Base-by-base conservation (phyloP, 305 asterid species). In the Fraxinus floribunda region DNA sequence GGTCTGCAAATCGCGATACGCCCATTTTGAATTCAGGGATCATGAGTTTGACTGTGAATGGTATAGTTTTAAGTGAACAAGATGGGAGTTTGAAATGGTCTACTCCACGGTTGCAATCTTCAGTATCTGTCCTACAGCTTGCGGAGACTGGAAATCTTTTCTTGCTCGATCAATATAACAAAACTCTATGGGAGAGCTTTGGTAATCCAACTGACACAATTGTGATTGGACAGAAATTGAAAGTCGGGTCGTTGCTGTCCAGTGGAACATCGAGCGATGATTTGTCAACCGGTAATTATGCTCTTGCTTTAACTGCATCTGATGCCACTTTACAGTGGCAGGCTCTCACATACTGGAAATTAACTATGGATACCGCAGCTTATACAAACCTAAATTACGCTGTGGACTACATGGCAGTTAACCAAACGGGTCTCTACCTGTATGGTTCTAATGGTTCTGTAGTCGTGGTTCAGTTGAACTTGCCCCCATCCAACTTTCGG, bases 1-100 rank as follows among this genome's bases (percentile, higher is more conserved):
- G 97, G 92, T 90, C 95, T 26, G 98, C 95, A 5, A 94, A 94
- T 84, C 91, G 92, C 0, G 91, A 90, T 78, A 83, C 89, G 6
- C 89, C 95, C 10, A 84, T 90, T 5, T 89, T 92, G 0, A 39
- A 75, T 15, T 85, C 91, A 0, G 97, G 95, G 52, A 66, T 36
- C 38, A 79, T 89, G 88, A 39, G 49, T 16, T 76, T 94, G 24
- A 89, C 92, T 46, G 6, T 36, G 20, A 57, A 62, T 4, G 95
- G 95, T 11, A 79, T 93, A 35, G 62, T 24, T 46, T 72, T 93
- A 60, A 77, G 26, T 5, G 90, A 87, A 15, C 82, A 82, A 7
- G 88, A 84, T 30, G 86, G 91, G 32, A 82, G 80, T 66, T 80
- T 76, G 9, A 81, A 24, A 24, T 94, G 98, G 97, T 88, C 97